Evolutionary conservation across 2,329 filamentous ascomycete genomes (phyloP).

Genomic region (Niveomyces coronatus): DNA sequence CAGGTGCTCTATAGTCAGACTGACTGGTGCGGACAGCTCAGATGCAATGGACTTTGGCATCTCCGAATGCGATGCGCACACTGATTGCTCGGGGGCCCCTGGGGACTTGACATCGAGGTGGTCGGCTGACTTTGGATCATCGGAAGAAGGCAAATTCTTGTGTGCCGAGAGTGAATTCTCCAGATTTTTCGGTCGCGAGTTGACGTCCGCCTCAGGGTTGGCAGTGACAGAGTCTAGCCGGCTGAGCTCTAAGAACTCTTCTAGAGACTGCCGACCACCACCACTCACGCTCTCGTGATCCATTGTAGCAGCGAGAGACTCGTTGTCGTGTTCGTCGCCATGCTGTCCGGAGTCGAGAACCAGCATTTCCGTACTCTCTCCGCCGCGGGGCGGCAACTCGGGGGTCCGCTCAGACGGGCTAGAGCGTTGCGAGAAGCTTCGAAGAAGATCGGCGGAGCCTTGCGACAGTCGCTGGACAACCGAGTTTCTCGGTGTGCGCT

Average conservation of each 20-base stretch:
- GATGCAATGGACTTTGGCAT: constrained; percentile 32
- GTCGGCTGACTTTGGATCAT: too few relatives aligned
- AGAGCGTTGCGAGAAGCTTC: constrained; percentile 24
- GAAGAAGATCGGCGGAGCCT: constrained; percentile 29
- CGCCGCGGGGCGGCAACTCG: constrained; percentile 14
- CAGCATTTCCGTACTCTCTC: constrained; percentile 37
- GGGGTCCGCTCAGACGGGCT: constrained; percentile 2
- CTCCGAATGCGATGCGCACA: constrained; percentile 15
- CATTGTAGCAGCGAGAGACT: constrained; percentile 48
- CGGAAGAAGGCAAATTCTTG: too few relatives aligned
- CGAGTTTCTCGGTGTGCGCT: constrained; percentile 24
- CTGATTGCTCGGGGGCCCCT: background rate
- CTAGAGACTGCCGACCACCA: constrained; percentile 23
- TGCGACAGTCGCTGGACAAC: constrained; percentile 39
- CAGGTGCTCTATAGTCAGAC: constrained; percentile 50
- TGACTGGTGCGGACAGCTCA: constrained; percentile 32
- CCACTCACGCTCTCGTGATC: constrained; percentile 39
- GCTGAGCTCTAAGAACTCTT: too few relatives aligned
- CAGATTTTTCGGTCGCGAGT: too few relatives aligned
- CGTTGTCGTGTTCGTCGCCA: constrained; percentile 30
- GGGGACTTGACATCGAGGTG: background rate
- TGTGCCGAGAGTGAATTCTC: too few relatives aligned
- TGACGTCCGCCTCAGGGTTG: too few relatives aligned
- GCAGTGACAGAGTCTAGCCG: too few relatives aligned
- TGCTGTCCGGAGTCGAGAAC: constrained; percentile 20